Conservation (phyloP, 2,329 filamentous ascomycete species). For the Paracoccidioides brasiliensis region DNA sequence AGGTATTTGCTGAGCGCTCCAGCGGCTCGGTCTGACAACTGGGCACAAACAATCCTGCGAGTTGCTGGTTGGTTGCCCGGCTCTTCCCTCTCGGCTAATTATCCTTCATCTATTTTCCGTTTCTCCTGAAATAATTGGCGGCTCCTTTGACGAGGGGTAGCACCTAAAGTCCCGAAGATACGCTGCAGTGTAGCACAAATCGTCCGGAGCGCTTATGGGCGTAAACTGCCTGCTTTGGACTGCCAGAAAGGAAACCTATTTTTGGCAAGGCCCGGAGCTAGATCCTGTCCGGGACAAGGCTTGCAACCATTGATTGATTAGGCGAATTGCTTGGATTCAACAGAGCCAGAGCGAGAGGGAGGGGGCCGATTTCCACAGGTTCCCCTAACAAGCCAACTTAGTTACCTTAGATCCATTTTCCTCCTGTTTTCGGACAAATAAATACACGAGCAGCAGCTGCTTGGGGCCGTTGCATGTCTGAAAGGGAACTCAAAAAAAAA, state of each 20-base stretch:
- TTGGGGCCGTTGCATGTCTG: not conserved
- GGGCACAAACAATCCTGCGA: too few species aligned
- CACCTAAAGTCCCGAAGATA: not conserved
- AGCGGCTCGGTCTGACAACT: too few species aligned
- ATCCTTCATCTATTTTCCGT: not conserved
- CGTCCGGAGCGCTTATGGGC: too few species aligned
- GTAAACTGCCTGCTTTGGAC: not conserved
- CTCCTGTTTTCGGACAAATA: conserved; percentile 1
- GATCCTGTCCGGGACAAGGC: not conserved
- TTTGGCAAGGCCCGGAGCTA: not conserved
- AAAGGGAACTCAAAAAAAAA: too few species aligned
- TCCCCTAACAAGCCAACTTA: not conserved
- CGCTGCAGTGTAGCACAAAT: not conserved
- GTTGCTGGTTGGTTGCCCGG: not conserved
- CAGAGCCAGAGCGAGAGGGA: not conserved
- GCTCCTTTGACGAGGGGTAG: not conserved
- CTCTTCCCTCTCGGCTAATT: not conserved
- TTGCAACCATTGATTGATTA: not conserved
- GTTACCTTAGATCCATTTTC: too few species aligned
- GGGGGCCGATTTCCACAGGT: not conserved
- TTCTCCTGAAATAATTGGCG: too few species aligned
- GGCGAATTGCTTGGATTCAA: not conserved
- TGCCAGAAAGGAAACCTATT: not conserved
- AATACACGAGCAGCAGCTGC: not conserved
- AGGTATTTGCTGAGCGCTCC: too few species aligned